Percentiles rank a stretch among this genome's conserved stretches.
Evolutionary conservation across 768 basidiomycete genomes (phyloP).

Genomic region (Hemileccinum impolitum): DNA sequence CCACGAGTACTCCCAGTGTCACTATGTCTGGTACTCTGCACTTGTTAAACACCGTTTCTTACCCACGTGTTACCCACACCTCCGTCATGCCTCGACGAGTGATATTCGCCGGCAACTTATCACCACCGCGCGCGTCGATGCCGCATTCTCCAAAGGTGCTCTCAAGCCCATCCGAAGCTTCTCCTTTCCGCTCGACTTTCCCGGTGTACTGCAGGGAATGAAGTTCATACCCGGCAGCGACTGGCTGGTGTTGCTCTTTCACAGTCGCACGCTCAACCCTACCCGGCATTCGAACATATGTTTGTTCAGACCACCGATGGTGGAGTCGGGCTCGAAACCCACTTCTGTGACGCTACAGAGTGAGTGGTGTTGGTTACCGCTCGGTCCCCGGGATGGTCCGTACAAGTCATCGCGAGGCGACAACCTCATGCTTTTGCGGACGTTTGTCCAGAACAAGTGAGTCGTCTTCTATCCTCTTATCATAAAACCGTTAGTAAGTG

Average conservation of each 20-base stretch:
- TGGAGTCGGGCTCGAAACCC: background rate
- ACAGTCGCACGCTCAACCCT: constrained; percentile 29
- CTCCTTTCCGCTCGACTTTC: constrained; percentile 29
- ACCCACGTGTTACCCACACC: constrained; percentile 24
- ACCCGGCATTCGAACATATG: constrained; percentile 29
- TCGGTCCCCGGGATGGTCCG: constrained; percentile 22
- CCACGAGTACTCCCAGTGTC: constrained; percentile 21
- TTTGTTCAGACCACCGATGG: constrained; percentile 20
- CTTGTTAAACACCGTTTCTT: constrained; percentile 25
- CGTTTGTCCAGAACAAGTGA: constrained; percentile 25
- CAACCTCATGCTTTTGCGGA: constrained; percentile 26
- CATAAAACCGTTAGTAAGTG: background rate
- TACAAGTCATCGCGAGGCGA: constrained; percentile 32
- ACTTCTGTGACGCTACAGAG: constrained; percentile 27
- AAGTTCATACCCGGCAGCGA: constrained; percentile 28
- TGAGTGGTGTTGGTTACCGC: constrained; percentile 27
- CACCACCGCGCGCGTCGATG: constrained; percentile 21
- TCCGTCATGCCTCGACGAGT: constrained; percentile 14
- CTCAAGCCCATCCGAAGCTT: constrained; percentile 20
- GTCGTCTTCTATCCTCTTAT: background rate
- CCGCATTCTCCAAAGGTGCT: constrained; percentile 13
- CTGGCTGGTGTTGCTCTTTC: constrained; percentile 32
- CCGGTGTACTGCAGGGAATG: constrained; percentile 30
- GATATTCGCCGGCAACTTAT: constrained; percentile 24
- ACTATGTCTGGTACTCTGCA: constrained; percentile 25